Evolutionary conservation across 129 eudicot genomes (phyloP), one percentile per base, ranked within the genome.

Genomic region (Artemisia tridentata): DNA sequence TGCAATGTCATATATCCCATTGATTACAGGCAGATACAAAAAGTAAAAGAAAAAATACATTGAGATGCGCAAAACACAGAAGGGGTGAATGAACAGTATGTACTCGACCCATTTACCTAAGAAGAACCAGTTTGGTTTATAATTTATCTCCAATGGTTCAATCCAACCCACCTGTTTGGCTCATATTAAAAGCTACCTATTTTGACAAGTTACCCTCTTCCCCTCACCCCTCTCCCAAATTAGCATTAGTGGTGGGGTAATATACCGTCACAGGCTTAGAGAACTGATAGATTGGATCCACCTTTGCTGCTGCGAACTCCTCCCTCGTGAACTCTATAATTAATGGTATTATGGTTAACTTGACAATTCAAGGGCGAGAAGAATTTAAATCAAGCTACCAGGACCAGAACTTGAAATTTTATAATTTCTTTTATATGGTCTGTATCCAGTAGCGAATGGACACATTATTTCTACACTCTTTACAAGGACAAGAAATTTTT

Each of bases 231-330:
- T 25, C 69, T 14, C 53, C 17, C 53, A 50, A 65, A 48, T 20
- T 50, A 25, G n/a, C 15, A 75, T 65, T 60, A 63, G 11, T 6
- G 20, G 16, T 47, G 25, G 29, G 57, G 74, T 41, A 7, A 38
- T 45, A 71, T 85, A 93, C 99, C 82, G 86, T 76, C 3, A 93
- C 80, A 72, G 99, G 99, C 86, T 90, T 93, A 19, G 97, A 85
- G 69, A 90, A 93, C 71, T 93, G 92, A 80, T 73, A 93, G 69
- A 93, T 85, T 52, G 91, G 91, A 84, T 93, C 99, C 75, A 90
- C 93, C 77, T 85, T 82, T 57, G 99, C 90, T 34, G 84, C 80
- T 64, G 72, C 72, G 49, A 85, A 93, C 66, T 87, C 93, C 79
- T 90, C 93, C 57, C 74, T 84, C 65, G 80, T 81, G 75, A 90